Percentiles rank a stretch among this genome's conserved stretches.
phyloP scores from a whole-genome alignment of 2,329 filamentous ascomycete genomes.

The Xylaria arbuscula region DNA sequence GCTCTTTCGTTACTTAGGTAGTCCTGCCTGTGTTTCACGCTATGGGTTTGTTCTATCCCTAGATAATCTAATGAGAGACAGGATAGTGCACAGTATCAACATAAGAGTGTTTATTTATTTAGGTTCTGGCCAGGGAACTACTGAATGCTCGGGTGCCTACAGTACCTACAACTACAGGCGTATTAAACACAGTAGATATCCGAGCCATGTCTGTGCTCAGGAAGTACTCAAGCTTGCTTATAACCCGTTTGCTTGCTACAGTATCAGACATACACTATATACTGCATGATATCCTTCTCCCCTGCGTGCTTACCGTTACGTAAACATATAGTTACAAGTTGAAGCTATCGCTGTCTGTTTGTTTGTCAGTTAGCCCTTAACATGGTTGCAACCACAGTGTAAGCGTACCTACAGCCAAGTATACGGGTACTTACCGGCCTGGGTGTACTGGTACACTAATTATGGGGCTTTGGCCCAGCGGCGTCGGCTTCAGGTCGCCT shows the following conservation, averaged over 20 bases:
- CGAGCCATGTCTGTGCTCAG: constrained; percentile 6
- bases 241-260: neutral
- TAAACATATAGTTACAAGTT: neutral
- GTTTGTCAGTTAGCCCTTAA: neutral
- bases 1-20: neutral
- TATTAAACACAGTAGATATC: neutral
- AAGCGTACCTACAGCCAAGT: constrained; percentile 10
- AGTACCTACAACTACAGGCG: too few relatives aligned
- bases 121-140: neutral
- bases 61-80: neutral
- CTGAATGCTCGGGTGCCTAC: too few relatives aligned
- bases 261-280: neutral
- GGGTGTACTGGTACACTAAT: neutral
- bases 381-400: constrained; percentile 26
- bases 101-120: neutral
- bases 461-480: constrained; percentile 34
- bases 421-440: neutral
- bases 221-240: too few relatives aligned
- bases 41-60: too few relatives aligned
- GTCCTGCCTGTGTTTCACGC: neutral
- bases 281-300: neutral
- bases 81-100: neutral
- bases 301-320: neutral
- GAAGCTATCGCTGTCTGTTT: neutral
- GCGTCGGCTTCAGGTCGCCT: constrained; percentile 40